Evolutionary conservation across 1,284 basidiomycete genomes (phyloP).

Genomic region (Trametes pubescens): DNA sequence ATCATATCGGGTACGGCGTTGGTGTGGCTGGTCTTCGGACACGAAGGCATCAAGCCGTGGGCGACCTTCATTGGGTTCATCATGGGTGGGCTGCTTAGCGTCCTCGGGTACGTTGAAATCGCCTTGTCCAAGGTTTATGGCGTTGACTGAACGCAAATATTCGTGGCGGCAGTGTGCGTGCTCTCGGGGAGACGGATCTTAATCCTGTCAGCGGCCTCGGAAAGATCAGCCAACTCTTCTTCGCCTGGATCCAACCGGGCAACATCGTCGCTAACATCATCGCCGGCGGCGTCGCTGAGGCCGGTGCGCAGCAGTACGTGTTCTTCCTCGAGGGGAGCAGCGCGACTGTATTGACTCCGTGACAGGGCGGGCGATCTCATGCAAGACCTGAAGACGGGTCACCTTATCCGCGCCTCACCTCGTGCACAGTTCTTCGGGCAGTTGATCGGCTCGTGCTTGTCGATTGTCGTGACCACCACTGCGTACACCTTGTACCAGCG

Average conservation of each 20-base stretch:
- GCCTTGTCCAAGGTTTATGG: background rate
- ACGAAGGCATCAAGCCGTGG: constrained; percentile 93
- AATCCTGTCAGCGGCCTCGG: constrained; percentile 95
- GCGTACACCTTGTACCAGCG: constrained; percentile 90
- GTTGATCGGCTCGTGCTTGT: constrained; percentile 86
- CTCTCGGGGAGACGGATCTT: constrained; percentile 92
- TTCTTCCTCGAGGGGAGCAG: background rate
- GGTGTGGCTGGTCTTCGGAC: constrained; percentile 89
- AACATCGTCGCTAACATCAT: constrained; percentile 97
- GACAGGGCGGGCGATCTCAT: constrained; percentile 93
- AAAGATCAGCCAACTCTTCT: constrained; percentile 94
- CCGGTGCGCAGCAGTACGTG: constrained; percentile 90
- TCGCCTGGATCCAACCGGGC: constrained; percentile 93
- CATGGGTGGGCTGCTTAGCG: constrained; percentile 84
- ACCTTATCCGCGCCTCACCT: constrained; percentile 87
- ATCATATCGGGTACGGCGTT: constrained; percentile 77
- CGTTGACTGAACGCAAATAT: constrained; percentile 5
- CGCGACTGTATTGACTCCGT: constrained; percentile 2
- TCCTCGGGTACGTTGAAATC: constrained; percentile 78
- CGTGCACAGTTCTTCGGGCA: constrained; percentile 90
- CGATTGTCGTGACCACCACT: constrained; percentile 88
- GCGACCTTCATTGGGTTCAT: constrained; percentile 88
- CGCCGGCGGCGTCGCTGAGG: constrained; percentile 95
- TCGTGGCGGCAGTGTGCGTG: constrained; percentile 71
- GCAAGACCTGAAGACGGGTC: constrained; percentile 98